Percentiles rank a stretch among this genome's conserved stretches.
phyloP scores from a whole-genome alignment of 345 rosid genomes.

The Lepidium sativum region DNA sequence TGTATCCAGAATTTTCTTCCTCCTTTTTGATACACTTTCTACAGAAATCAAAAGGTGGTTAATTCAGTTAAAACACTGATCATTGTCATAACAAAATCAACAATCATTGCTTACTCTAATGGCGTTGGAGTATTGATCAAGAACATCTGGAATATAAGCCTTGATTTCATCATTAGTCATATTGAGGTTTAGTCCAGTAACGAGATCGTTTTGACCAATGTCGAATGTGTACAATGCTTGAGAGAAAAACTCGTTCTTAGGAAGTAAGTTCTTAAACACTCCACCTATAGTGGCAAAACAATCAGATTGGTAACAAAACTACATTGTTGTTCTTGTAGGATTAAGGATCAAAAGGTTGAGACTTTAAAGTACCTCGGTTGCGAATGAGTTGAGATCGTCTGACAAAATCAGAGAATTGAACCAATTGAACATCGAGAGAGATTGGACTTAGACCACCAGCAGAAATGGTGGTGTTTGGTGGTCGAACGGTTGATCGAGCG shows the following conservation, averaged over 20 bases:
- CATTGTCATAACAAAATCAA: background rate
- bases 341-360: background rate
- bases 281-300: slow-evolving; percentile 19
- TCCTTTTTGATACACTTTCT: slow-evolving; percentile 41
- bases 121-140: slow-evolving; percentile 28
- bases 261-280: slow-evolving; percentile 37
- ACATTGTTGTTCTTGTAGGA: background rate
- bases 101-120: slow-evolving; percentile 30
- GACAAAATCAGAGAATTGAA: slow-evolving; percentile 50
- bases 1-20: slow-evolving; percentile 64
- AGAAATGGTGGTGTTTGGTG: slow-evolving; percentile 44
- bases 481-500: slow-evolving; percentile 63
- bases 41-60: background rate
- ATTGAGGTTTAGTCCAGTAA: slow-evolving; percentile 52
- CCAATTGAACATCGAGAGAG: slow-evolving; percentile 52
- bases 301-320: background rate
- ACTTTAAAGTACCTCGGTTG: slow-evolving; percentile 36
- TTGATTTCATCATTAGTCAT: slow-evolving; percentile 51
- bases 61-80: background rate
- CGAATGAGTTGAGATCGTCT: slow-evolving; percentile 33
- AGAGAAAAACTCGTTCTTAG: slow-evolving; percentile 35
- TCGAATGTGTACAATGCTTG: slow-evolving; percentile 51
- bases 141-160: slow-evolving; percentile 47
- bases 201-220: slow-evolving; percentile 72
- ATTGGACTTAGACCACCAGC: slow-evolving; percentile 60